Evolutionary conservation across 768 basidiomycete genomes (phyloP), one percentile per base, ranked within the genome.

Genomic region (Botryobasidium botryosum): DNA sequence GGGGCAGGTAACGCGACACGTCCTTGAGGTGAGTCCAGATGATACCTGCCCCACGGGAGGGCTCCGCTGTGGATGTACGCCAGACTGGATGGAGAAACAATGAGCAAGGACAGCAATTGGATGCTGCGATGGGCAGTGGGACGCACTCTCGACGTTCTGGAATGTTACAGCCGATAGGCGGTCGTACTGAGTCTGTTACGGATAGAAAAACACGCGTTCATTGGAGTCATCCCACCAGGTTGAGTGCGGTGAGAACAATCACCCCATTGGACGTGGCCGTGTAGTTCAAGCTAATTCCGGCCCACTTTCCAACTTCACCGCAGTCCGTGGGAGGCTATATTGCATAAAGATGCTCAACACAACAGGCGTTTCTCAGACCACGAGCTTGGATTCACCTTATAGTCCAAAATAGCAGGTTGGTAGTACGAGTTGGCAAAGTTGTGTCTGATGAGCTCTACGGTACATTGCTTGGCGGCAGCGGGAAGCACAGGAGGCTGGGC

Each of bases 41-140:
- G 48, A 84, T 82, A 8, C 81, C 82, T 2, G 70, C 66, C n/a
- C n/a, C n/a, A 12, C 51, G 52, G 1, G 74, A 77, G 0, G 82
- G 82, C 57, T 85, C 82, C 0, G 81, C 75, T 15, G 82, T 85
- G 0, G 79, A 82, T 17, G 78, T 82, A 29, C 82, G 67, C 82
- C 81, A 82, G 41, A 83, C 78, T 80, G 38, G 17, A 21, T 35
- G 33, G 28, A 46, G 10, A 36, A 39, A 35, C n/a, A n/a, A n/a
- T n/a, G n/a, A n/a, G n/a, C n/a, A n/a, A n/a, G 39, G 23, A n/a
- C 10, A 24, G 37, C 8, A 10, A 39, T 13, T 10, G 12, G 37
- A 8, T 24, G 37, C 13, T 42, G 40, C 40, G 24, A 38, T 35
- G 25, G 10, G 20, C 13, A 35, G 13, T 18, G 20, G 2, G 26